Conservation (phyloP, 495 filamentous ascomycete genomes). For the Daldinia grandis region DNA sequence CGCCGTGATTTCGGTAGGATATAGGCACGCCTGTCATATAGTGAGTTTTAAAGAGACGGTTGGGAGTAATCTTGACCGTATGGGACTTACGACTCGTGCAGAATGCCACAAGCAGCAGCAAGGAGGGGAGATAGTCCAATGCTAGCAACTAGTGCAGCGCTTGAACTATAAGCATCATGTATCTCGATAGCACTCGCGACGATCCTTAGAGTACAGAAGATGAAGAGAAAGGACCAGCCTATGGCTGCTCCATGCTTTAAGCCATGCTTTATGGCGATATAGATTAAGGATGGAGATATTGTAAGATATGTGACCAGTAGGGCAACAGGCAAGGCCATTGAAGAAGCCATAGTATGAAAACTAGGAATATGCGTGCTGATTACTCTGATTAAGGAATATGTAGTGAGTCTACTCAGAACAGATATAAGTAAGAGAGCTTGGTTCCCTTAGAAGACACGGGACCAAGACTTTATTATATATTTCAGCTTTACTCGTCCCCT, state of each 20-base stretch:
- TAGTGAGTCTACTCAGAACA: background rate
- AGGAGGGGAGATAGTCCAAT: conserved; percentile 57
- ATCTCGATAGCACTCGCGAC: conserved; percentile 49
- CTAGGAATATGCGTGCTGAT: background rate
- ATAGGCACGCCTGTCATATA: conserved; percentile 29
- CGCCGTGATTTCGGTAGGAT: conserved; percentile 31
- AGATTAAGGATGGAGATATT: conserved; percentile 45
- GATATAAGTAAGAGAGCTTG: background rate
- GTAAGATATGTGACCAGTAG: conserved; percentile 49
- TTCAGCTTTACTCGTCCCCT: background rate
- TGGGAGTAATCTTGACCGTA: background rate
- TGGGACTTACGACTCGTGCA: conserved; percentile 53
- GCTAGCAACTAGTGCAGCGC: conserved; percentile 49
- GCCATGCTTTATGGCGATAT: conserved; percentile 48
- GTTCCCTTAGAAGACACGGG: background rate
- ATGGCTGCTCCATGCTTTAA: conserved; percentile 44
- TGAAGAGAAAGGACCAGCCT: conserved; percentile 51
- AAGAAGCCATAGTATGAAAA: conserved; percentile 20
- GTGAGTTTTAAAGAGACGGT: conserved; percentile 4
- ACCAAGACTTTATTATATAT: conserved; percentile 22
- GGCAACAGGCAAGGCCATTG: conserved; percentile 44
- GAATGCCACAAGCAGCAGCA: conserved; percentile 48
- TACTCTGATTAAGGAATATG: background rate
- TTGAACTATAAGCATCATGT: conserved; percentile 35
- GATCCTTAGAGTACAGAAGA: conserved; percentile 51